phyloP scores from a whole-genome alignment of 208 protist genomes.

The Leishmania turanica region DNA sequence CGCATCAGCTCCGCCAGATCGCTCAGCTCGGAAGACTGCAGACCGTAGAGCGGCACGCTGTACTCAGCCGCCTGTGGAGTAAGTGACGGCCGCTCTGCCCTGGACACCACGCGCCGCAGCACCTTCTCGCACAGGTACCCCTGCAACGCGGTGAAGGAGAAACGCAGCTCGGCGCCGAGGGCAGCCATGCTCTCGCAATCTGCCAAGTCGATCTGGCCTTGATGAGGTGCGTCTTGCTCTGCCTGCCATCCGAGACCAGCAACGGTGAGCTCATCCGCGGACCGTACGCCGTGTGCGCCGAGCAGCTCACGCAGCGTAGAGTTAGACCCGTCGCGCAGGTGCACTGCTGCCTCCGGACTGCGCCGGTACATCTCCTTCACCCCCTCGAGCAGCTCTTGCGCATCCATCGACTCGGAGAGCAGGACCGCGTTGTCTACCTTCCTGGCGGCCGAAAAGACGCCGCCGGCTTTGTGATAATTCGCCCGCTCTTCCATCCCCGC shows the following conservation, averaged over 20 bases:
- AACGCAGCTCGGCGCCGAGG: slow-evolving; percentile 82
- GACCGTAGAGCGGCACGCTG: slow-evolving; percentile 81
- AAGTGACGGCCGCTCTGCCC: slow-evolving; percentile 49
- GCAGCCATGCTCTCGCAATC: slow-evolving; percentile 39
- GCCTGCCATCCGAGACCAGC: slow-evolving; percentile 87
- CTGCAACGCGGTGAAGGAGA: slow-evolving; percentile 70
- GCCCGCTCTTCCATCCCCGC: slow-evolving; percentile 86
- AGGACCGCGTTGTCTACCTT: slow-evolving; percentile 88
- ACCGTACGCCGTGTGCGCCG: slow-evolving; percentile 47
- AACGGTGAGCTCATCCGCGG: slow-evolving; percentile 72
- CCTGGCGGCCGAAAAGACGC: slow-evolving; percentile 79
- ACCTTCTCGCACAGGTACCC: slow-evolving; percentile 60
- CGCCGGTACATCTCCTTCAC: slow-evolving; percentile 75
- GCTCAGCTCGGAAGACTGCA: slow-evolving; percentile 55
- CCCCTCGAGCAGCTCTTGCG: slow-evolving; percentile 82
- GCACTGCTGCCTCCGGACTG: slow-evolving; percentile 52
- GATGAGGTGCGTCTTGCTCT: slow-evolving; percentile 25
- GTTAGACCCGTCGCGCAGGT: slow-evolving; percentile 57
- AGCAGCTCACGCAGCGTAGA: slow-evolving; percentile 84
- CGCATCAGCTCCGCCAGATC: slow-evolving; percentile 69
- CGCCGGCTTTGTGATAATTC: slow-evolving; percentile 75
- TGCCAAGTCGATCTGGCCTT: slow-evolving; percentile 22
- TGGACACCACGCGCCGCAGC: slow-evolving; percentile 55
- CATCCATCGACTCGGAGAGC: slow-evolving; percentile 69
- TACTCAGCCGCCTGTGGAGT: slow-evolving; percentile 80